Evolutionary conservation across 768 basidiomycete species (phyloP), one percentile per base, ranked within the genome.

Genomic region (Neoboletus subvelutipes): DNA sequence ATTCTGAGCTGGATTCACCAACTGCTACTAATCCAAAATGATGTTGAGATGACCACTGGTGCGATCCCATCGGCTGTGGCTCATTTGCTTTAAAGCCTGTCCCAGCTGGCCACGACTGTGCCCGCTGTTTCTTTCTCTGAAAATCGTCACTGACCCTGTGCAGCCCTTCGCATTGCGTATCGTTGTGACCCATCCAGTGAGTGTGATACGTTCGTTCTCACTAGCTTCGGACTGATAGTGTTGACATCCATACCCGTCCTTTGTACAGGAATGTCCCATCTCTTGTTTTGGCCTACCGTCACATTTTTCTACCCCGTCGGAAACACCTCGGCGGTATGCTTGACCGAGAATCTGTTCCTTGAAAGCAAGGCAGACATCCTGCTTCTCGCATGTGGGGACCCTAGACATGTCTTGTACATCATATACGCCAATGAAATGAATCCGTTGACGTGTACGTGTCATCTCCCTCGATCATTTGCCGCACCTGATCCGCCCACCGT

Each of bases 321-420:
- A 28, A 85, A 85, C 59, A 84, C 83, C 0, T 74, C 82, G 4
- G 78, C 85, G 1, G 68, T 80, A 4, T 80, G 73, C 57, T 68
- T 85, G 42, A 79, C 81, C 1, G 71, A 78, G 46, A 74, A 77
- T 43, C 59, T 85, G 8, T 57, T 78, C 43, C 78, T 79, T 0
- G 81, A 82, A 54, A 63, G 70, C 41, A 42, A 67, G 22, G 63
- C 66, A 13, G 54, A 65, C 6, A 1, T 83, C 18, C 72, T 86
- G 9, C 74, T 83, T 10, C 75, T 85, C 22, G 84, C 79, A 11
- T 85, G 82, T 56, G 84, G 83, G 5, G 85, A 85, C 59, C 77
- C 78, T n/a, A n/a, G n/a, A n/a, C n/a, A n/a, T n/a, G n/a, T n/a
- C n/a, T 59, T 85, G 22, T 82, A 80, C 58, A 83, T 82, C 2